Conservation (phyloP, 2,329 filamentous ascomycete species). For the Diaporthe humulicola region DNA sequence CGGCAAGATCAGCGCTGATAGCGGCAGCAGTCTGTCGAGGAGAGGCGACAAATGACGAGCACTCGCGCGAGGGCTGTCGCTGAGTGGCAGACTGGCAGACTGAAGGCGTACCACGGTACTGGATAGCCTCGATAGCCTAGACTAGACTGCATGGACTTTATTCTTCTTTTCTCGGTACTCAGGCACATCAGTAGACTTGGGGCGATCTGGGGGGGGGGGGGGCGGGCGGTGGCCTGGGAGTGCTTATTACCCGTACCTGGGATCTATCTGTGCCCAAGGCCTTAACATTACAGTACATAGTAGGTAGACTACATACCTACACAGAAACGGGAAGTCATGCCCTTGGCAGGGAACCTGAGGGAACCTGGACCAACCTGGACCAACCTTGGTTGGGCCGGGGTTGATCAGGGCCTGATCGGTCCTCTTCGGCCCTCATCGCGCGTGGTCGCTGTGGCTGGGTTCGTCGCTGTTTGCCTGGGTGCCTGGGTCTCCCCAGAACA, state of each 20-base stretch:
- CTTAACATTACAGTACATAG: no score
- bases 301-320: background rate
- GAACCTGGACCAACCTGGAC: no score
- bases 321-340: background rate
- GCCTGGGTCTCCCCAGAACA: background rate
- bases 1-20: constrained; percentile 26
- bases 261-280: background rate
- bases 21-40: constrained; percentile 5
- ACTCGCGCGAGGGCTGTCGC: background rate
- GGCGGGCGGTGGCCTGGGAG: no score
- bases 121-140: constrained; percentile 1
- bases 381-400: no score
- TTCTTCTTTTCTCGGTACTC: background rate
- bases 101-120: constrained; percentile 1
- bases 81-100: constrained; percentile 10
- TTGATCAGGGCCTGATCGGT: background rate
- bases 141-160: background rate
- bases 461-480: constrained; percentile 4
- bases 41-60: constrained; percentile 28
- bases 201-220: background rate
- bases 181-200: background rate
- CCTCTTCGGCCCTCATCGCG: background rate
- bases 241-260: background rate
- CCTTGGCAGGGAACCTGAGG: background rate
- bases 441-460: background rate